Base-by-base conservation (phyloP, 768 basidiomycete genomes). In the Boletus pseudopeckii region DNA sequence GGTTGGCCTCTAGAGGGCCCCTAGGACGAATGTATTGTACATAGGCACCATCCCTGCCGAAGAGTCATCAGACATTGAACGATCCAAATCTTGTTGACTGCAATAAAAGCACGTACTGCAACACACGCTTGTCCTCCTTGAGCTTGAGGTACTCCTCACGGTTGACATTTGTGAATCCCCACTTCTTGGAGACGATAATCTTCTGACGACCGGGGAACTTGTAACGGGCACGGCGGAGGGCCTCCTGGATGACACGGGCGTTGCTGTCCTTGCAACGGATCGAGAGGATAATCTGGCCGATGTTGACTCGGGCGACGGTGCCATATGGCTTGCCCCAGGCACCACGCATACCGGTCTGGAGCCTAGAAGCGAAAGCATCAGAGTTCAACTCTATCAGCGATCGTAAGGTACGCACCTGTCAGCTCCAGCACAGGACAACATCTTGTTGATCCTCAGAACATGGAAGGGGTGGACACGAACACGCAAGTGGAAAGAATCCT, bases 321-420 rank as follows among this genome's bases (percentile, higher is more conserved):
- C 93, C 95, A 73, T 97, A 95, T 40, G 97, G 94, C 77, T 96
- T 97, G 64, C 97, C 97, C 95, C 96, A 99, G 39, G 96, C 96
- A 62, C 96, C 97, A 76, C 96, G 92, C 97, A 99, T 98, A 72
- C 96, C 93, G 15, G 92, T 93, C 71, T 93, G 91, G 54, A 96
- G 83, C 68, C 91, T 90, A 62, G 1, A 48, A 26, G 24, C 5
- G 33, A 33, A 18, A 22, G 28, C 0, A 13, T 56, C n/a, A 45
- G 33, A 28, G 0, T 1, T 3, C 1, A 0, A 13, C 11, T 26
- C 7, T n/a, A 5, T 14, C 22, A 1, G 13, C 4, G 26, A 18
- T 9, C 22, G 15, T 8, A 9, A n/a, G 7, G 7, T 56, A 17
- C 53, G 3, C 20, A 88, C 91, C 92, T 80, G 92, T 99, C 97